Percentiles rank a stretch among this genome's conserved stretches.
Conservation (phyloP, 176 grass and related monocot genomes). For the Chloris gayana region DNA sequence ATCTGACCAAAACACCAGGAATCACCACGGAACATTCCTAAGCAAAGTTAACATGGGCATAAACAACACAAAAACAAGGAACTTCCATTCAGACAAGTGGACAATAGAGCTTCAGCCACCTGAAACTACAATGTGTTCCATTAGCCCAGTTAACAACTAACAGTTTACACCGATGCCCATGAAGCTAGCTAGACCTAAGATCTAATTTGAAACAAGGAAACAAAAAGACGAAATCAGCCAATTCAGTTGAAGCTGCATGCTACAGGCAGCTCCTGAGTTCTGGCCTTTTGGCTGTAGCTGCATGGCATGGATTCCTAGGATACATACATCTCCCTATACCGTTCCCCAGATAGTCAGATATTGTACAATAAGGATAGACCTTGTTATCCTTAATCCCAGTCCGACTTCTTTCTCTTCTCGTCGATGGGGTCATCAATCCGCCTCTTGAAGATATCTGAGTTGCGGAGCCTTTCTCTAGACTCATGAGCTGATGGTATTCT, state of each 20-base stretch:
- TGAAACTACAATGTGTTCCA: not conserved
- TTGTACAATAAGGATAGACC: not conserved
- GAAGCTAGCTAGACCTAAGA: constrained; percentile 26
- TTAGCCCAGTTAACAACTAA: not conserved
- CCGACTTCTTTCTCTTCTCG: constrained; percentile 49
- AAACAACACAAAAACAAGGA: not conserved
- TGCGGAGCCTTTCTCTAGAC: constrained; percentile 71
- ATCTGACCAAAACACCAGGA: too few relatives aligned
- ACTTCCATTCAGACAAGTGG: not conserved
- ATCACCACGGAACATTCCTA: too few relatives aligned
- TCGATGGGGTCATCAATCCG: constrained; percentile 41
- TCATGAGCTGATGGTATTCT: constrained; percentile 77
- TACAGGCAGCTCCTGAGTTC: constrained; percentile 1
- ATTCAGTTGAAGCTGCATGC: not conserved
- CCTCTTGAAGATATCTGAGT: constrained; percentile 67
- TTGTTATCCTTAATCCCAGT: constrained; percentile 35
- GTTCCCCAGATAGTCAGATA: not conserved
- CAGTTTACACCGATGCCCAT: not conserved
- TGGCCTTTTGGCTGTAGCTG: not conserved
- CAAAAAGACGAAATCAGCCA: too few relatives aligned
- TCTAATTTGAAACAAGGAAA: constrained; percentile 1
- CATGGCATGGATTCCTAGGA: not conserved
- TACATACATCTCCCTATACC: not conserved
- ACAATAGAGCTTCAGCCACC: not conserved
- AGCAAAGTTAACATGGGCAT: not conserved